Evolutionary conservation across 1,284 basidiomycete species (phyloP), one percentile per base, ranked within the genome.

Genomic region (Malassezia obtusa): DNA sequence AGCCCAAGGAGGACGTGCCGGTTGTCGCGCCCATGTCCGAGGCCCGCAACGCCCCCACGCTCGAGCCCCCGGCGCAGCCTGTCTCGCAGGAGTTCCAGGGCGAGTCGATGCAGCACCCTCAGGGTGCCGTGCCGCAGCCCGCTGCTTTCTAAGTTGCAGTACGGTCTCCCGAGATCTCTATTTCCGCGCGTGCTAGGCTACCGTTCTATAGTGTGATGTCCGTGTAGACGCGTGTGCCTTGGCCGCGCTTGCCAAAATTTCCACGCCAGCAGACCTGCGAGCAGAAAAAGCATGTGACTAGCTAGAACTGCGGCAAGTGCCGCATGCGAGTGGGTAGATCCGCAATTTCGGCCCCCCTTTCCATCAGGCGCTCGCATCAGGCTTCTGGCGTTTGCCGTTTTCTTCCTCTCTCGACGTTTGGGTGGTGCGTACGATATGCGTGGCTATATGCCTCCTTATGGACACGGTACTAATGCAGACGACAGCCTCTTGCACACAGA

Each of bases 1-100:
- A 94, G 76, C 86, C 87, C 75, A 81, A 81, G 78, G 77, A 79
- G 71, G 80, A 81, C 75, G 76, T 76, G 57, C 72, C 77, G 63
- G 76, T 79, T 71, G 58, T 61, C 33, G 61, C 59, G 22, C 70
- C 70, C 51, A 62, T 67, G 49, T 73, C 71, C 50, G 71, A 73
- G 65, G 63, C 65, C 35, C 63, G 64, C 50, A 52, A 67, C 50
- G 58, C 58, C 46, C 62, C 65, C 45, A 59, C 52, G 61, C 55
- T 52, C 53, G 58, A 38, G 63, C 60, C 56, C 17, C 31, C 38
- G 21, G 26, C 36, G 39, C 15, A 17, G 33, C 32, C 21, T 12
- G 46, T 26, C 28, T 14, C 26, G 33, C 40, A 43, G 32, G 40
- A 48, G 52, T 25, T 41, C 32, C 49, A 55, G 21, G 54, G 58